These are phyloP conservation scores for Magnaporthiopsis rhizophila DNA, from an alignment of 2,329 filamentous ascomycete species.

Conservation along the genomic window DNA sequence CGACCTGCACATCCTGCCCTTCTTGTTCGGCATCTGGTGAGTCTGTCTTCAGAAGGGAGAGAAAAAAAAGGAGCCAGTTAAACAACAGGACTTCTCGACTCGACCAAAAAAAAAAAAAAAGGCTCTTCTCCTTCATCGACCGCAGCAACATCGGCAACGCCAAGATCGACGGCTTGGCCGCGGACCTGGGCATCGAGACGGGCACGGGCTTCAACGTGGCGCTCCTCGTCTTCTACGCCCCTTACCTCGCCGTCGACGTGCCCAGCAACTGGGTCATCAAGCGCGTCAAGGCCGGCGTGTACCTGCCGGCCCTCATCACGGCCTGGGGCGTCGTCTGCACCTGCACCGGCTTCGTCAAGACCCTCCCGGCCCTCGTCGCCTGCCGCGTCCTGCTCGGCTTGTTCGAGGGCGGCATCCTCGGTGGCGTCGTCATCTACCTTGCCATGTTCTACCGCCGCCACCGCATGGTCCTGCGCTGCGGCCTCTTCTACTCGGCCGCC, in stretches of 20 bases:
- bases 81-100: not conserved
- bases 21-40: conserved; percentile 8
- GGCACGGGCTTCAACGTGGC: conserved; percentile 51
- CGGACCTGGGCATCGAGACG: conserved; percentile 9
- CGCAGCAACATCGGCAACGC: conserved; percentile 12
- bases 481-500: conserved; percentile 63
- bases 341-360: conserved; percentile 17
- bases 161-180: conserved; percentile 12
- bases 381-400: conserved; percentile 41
- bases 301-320: conserved; percentile 57
- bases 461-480: conserved; percentile 27
- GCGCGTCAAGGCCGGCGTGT: conserved; percentile 52
- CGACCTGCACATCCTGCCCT: conserved; percentile 9
- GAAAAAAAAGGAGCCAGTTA: not conserved
- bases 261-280: conserved; percentile 60
- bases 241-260: conserved; percentile 58
- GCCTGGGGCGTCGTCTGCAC: conserved; percentile 24
- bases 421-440: conserved; percentile 47
- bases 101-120: not conserved
- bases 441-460: conserved; percentile 55
- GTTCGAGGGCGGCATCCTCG: conserved; percentile 49
- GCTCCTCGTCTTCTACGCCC: conserved; percentile 58
- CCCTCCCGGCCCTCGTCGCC: conserved; percentile 13
- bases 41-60: not conserved
- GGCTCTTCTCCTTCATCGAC: conserved; percentile 14